Percentiles rank a stretch among this genome's conserved stretches.
These are phyloP conservation scores for Ascoidea asiatica DNA, from an alignment of 805 yeast genomes.

Conservation along the genomic window DNA sequence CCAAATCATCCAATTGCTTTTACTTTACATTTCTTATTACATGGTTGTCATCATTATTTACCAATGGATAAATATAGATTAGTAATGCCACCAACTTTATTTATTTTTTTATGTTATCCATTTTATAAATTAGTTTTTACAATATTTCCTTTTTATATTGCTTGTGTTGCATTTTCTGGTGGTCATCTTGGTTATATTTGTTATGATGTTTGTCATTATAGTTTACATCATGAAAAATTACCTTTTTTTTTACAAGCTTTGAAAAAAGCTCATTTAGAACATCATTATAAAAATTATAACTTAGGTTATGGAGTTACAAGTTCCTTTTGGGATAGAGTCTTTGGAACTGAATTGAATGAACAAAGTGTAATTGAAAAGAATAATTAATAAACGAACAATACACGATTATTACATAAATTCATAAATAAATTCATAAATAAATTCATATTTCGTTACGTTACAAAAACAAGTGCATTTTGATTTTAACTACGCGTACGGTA, in stretches of 20 bases:
- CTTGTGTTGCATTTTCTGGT: conserved; percentile 90
- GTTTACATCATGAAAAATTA: conserved; percentile 75
- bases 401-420: no score
- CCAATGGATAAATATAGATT: conserved; percentile 92
- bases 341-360: conserved; percentile 61
- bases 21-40: conserved; percentile 78
- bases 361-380: not conserved
- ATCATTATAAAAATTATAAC: conserved; percentile 94
- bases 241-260: conserved; percentile 66
- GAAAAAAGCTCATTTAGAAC: conserved; percentile 89
- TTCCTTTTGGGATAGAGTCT: conserved; percentile 86
- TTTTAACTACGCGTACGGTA: no score
- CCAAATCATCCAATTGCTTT: conserved; percentile 70
- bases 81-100: conserved; percentile 92
- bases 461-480: no score
- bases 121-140: conserved; percentile 66
- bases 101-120: conserved; percentile 63
- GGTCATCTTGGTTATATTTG: conserved; percentile 86
- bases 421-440: no score
- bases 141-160: conserved; percentile 68
- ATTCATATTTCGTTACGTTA: no score
- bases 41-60: conserved; percentile 91
- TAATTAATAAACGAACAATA: conserved; percentile 1
- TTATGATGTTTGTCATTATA: conserved; percentile 90
- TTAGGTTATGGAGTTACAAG: conserved; percentile 94